A percentile compares a stretch with the other conserved stretches of the same genome.
Evolutionary conservation across 139 green algal species (phyloP).

Genomic region (Pycnococcus provasolii): DNA sequence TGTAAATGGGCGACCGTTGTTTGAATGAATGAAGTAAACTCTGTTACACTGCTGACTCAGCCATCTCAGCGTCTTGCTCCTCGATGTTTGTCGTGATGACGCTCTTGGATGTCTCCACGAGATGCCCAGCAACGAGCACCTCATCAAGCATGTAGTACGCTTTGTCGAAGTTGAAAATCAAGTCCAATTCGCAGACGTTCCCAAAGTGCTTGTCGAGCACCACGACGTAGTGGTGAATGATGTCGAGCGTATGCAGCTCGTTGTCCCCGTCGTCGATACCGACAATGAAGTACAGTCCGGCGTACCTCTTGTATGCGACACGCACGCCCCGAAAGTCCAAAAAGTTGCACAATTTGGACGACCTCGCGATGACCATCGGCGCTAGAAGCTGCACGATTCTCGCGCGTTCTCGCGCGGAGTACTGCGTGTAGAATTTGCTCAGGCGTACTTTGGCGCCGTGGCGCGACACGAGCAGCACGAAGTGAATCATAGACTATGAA

Average conservation of each 20-base stretch:
- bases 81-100: neutral
- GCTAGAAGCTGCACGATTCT: too few relatives aligned
- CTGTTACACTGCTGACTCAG: too few relatives aligned
- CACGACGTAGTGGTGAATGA: conserved; percentile 95
- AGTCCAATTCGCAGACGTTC: conserved; percentile 97
- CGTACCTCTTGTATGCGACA: conserved; percentile 51
- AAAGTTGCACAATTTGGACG: too few relatives aligned
- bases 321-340: too few relatives aligned
- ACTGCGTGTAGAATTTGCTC: too few relatives aligned
- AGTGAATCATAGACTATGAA: too few relatives aligned
- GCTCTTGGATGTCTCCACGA: conserved; percentile 24
- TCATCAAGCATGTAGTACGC: conserved; percentile 98
- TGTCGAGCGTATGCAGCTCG: conserved; percentile 62
- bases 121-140: conserved; percentile 75
- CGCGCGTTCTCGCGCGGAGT: too few relatives aligned
- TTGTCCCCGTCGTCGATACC: conserved; percentile 56
- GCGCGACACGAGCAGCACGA: too few relatives aligned
- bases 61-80: neutral
- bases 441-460: too few relatives aligned
- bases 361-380: too few relatives aligned
- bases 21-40: too few relatives aligned
- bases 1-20: too few relatives aligned
- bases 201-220: conserved; percentile 90
- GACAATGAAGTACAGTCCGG: conserved; percentile 88
- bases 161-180: conserved; percentile 99